These are phyloP conservation scores for Chiua virens DNA, from an alignment of 768 basidiomycete genomes.

Conservation along the genomic window DNA sequence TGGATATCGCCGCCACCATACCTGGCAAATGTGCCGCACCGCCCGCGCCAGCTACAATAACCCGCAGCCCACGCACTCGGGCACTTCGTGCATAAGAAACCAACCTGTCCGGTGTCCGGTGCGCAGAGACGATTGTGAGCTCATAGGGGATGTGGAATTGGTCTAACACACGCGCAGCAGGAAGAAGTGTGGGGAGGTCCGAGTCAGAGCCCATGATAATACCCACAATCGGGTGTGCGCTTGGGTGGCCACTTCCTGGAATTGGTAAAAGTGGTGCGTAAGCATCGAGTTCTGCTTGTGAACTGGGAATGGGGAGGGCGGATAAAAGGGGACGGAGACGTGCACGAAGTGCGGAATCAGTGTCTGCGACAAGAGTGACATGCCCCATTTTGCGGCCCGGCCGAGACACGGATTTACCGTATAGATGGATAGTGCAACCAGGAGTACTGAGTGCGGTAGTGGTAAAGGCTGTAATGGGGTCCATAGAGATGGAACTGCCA, in stretches of 20 bases:
- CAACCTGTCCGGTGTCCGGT: conserved; percentile 88
- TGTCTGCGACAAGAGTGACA: conserved; percentile 82
- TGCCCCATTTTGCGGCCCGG: conserved; percentile 98
- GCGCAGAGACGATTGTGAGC: conserved; percentile 93
- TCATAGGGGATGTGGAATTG: conserved; percentile 87
- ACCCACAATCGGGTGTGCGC: conserved; percentile 76
- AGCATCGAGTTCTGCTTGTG: conserved; percentile 47
- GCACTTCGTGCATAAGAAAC: conserved; percentile 81
- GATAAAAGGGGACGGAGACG: conserved; percentile 75
- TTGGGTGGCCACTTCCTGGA: conserved; percentile 54
- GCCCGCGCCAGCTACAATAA: conserved; percentile 95
- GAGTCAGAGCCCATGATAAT: conserved; percentile 99
- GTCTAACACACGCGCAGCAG: conserved; percentile 82
- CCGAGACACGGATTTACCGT: conserved; percentile 89
- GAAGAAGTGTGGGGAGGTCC: conserved; percentile 91
- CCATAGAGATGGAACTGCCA: conserved; percentile 70
- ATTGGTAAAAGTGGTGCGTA: conserved; percentile 49
- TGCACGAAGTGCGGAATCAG: conserved; percentile 68
- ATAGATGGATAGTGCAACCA: conserved; percentile 84
- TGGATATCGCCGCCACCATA: conserved; percentile 96
- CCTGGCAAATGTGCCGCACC: conserved; percentile 98
- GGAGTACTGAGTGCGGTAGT: conserved; percentile 64
- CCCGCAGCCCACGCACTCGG: conserved; percentile 59
- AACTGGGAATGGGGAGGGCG: conserved; percentile 48
- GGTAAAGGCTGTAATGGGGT: conserved; percentile 55